Evolutionary conservation across 768 basidiomycete genomes (phyloP), one percentile per base, ranked within the genome.

Genomic region (Tricholoma hemisulphureum): DNA sequence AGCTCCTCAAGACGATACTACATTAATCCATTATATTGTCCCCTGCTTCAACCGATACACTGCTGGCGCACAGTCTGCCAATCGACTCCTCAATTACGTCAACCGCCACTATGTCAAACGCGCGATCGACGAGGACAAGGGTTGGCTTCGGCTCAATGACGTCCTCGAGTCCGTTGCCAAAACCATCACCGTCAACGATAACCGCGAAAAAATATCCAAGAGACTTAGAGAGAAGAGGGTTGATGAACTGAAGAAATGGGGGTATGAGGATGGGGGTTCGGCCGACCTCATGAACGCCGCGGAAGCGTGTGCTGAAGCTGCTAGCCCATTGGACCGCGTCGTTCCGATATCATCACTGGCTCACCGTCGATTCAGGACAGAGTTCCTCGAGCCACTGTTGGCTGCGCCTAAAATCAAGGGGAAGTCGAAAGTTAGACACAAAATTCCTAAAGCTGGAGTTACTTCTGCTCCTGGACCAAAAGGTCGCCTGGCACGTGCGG

Each of bases 61-160:
- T 60, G 77, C 83, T 41, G 88, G 89, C 49, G 84, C 84, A 3
- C 80, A 83, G 61, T 81, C 87, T 53, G 82, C 87, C 56, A 81
- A 87, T 71, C 83, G 89, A 63, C 82, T 91, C 29, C 78, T 91
- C 63, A 90, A 84, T 74, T 91, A 91, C 67, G 86, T 91, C 60
- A 87, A 87, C 67, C 85, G 88, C 24, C 87, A 89, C 69, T 87
- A 87, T 65, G 87, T 89, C 65, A 86, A 85, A 68, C 86, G 87
- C 16, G 87, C 86, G 45, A 76, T 87, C 14, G 89, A 91, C 69
- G 88, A 91, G 70, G 89, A 89, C 71, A 82, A 78, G 61, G 89
- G 89, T 39, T 91, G 89, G 89, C 77, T 91, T 39, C 81, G 85
- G 28, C 73, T 90, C 41, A 77, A 75, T 52, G 88, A 90, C 66